A percentile compares a stretch with the other conserved stretches of the same genome.
Evolutionary conservation across 208 protist genomes (phyloP).

Genomic region (Trypanosoma congolense): DNA sequence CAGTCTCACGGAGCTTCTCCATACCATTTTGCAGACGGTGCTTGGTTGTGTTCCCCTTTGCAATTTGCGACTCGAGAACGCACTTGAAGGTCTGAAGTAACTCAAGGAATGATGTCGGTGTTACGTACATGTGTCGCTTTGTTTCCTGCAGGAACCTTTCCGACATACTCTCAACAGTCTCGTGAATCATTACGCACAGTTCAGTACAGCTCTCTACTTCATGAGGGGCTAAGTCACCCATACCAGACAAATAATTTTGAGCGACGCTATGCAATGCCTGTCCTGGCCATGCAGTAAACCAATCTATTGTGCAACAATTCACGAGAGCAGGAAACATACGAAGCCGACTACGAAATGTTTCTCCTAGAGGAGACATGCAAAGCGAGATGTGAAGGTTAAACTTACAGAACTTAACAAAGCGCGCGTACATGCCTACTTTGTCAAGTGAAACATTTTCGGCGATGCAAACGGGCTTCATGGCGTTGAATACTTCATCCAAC

Average conservation of each 20-base stretch:
- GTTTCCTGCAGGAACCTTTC: constrained; percentile 88
- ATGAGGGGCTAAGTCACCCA: constrained; percentile 27
- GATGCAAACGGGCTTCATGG: constrained; percentile 93
- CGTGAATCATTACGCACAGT: constrained; percentile 93
- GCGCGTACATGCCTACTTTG: constrained; percentile 92
- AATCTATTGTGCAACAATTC: constrained; percentile 99
- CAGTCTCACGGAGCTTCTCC: constrained; percentile 92
- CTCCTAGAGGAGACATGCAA: constrained; percentile 95
- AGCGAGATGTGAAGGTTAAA: constrained; percentile 95
- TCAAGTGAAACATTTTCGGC: constrained; percentile 86
- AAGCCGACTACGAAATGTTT: constrained; percentile 93
- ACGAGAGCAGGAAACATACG: constrained; percentile 98
- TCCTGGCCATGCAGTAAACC: constrained; percentile 96
- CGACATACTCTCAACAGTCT: constrained; percentile 89
- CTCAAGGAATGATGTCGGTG: constrained; percentile 98
- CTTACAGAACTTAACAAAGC: constrained; percentile 92
- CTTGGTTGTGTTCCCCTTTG: constrained; percentile 71
- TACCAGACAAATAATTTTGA: constrained; percentile 66
- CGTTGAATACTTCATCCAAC: constrained; percentile 90
- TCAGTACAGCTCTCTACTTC: constrained; percentile 72
- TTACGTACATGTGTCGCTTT: constrained; percentile 97
- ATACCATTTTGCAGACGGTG: constrained; percentile 92
- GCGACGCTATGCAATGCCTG: constrained; percentile 95
- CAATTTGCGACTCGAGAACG: constrained; percentile 81
- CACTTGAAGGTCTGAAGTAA: constrained; percentile 90